Percentiles rank a stretch among this genome's conserved stretches.
Conservation (phyloP, 441 rosid species). For the Cnidoscolus chayamansa region DNA sequence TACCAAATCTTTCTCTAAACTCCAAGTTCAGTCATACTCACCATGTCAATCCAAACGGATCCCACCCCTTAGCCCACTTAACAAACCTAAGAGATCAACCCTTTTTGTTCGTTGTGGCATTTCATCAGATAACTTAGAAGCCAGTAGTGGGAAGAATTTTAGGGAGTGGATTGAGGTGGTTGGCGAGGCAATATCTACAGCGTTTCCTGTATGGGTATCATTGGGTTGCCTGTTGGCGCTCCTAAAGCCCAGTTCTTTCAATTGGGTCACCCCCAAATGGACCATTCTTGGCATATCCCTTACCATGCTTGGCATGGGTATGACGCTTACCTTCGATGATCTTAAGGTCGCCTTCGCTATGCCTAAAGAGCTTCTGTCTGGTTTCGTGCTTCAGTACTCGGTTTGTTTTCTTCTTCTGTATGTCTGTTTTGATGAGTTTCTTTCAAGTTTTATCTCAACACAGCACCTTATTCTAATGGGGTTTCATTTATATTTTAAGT, state of each 20-base stretch:
- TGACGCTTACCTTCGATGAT: constrained; percentile 83
- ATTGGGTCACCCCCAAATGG: constrained; percentile 75
- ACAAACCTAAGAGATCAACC: not conserved
- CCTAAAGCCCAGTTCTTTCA: constrained; percentile 53
- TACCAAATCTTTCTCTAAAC: constrained; percentile 7
- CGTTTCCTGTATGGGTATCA: constrained; percentile 84
- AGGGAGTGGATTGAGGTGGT: constrained; percentile 59
- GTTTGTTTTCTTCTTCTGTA: constrained; percentile 30
- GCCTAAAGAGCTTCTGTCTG: constrained; percentile 74
- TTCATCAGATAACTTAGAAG: constrained; percentile 44
- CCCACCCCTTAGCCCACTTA: not conserved
- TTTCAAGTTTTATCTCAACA: not conserved
- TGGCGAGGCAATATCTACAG: constrained; percentile 63
- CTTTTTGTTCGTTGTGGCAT: constrained; percentile 42
- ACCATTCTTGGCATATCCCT: constrained; percentile 54
- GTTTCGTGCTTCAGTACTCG: constrained; percentile 80
- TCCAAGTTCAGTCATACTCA: not conserved
- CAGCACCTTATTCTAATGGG: not conserved
- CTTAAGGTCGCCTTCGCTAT: constrained; percentile 70
- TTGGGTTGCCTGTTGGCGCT: constrained; percentile 71
- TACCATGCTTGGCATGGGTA: constrained; percentile 93
- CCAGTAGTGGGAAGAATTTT: constrained; percentile 32
- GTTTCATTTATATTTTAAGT: not conserved
- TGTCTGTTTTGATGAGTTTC: not conserved
- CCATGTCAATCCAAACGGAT: not conserved